Conservation (phyloP, 116 monocot species). For the Papilionanthe hybrid region DNA sequence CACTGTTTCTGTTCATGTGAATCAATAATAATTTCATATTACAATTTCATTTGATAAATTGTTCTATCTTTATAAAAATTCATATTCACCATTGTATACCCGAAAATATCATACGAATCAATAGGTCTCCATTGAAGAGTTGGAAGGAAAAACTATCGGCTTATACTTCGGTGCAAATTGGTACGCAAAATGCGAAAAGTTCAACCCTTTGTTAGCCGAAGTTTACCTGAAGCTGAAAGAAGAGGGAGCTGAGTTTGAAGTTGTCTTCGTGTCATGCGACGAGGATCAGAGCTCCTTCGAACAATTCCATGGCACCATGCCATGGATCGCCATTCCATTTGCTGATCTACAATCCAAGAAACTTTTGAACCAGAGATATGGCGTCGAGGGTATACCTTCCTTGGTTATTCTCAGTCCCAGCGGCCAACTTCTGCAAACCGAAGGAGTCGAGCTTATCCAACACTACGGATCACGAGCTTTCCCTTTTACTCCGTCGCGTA, state of each 20-base stretch:
- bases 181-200: constrained; percentile 40
- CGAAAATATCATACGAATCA: neutral
- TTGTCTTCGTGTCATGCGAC: constrained; percentile 52
- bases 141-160: constrained; percentile 40
- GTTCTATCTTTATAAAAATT: too few relatives aligned
- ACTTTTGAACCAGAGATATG: constrained; percentile 25
- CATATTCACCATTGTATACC: too few relatives aligned
- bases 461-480: constrained; percentile 32
- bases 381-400: constrained; percentile 49
- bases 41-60: too few relatives aligned
- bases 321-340: constrained; percentile 50
- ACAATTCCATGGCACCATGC: constrained; percentile 43
- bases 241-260: constrained; percentile 31
- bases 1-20: too few relatives aligned
- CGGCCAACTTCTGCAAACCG: constrained; percentile 15
- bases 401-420: constrained; percentile 34
- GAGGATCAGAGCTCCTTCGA: constrained; percentile 45
- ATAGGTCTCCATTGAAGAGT: constrained; percentile 31
- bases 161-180: constrained; percentile 57
- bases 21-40: too few relatives aligned
- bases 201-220: constrained; percentile 35
- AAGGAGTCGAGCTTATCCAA: constrained; percentile 36
- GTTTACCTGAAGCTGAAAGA: constrained; percentile 37
- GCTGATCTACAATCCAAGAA: constrained; percentile 33
- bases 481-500: constrained; percentile 35